Evolutionary conservation across 2,329 filamentous ascomycete genomes (phyloP).

Genomic region (Sporothrix sp.): DNA sequence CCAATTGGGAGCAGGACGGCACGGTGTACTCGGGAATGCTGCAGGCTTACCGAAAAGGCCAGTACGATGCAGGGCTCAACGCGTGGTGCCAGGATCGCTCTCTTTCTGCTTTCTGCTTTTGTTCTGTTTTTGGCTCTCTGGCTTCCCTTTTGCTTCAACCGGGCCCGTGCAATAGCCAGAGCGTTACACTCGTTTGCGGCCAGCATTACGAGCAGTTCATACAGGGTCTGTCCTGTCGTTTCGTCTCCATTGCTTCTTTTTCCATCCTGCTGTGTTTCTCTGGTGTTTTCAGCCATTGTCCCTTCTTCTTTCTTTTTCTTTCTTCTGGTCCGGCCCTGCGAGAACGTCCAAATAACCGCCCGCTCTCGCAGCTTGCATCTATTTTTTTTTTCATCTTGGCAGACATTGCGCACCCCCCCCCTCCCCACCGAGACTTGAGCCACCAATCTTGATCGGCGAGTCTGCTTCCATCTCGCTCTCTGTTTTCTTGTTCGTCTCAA

Average conservation of each 20-base stretch:
- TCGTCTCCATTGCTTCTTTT: not conserved
- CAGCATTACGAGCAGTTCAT: too few species aligned
- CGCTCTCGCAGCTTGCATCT: not conserved
- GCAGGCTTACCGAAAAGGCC: too few species aligned
- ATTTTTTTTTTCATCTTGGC: not conserved
- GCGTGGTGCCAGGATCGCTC: not conserved
- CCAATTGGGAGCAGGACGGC: too few species aligned
- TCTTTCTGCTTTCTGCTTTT: not conserved
- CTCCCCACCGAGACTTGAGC: slow-evolving; percentile 1
- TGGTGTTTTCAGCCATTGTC: not conserved
- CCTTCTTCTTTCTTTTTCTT: not conserved
- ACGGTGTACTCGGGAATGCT: too few species aligned
- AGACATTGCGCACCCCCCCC: not conserved
- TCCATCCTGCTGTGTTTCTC: too few species aligned
- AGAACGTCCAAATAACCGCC: not conserved
- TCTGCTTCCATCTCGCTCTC: not conserved
- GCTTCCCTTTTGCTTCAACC: not conserved
- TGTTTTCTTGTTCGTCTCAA: slow-evolving; percentile 6
- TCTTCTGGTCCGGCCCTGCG: not conserved
- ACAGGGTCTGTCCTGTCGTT: too few species aligned
- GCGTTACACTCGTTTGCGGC: too few species aligned
- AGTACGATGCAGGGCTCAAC: too few species aligned
- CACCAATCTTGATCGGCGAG: slow-evolving; percentile 6
- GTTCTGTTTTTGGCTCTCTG: not conserved
- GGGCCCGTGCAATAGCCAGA: too few species aligned